Base-by-base conservation (phyloP, 345 rosid genomes). In the Bruguiera parviflora region DNA sequence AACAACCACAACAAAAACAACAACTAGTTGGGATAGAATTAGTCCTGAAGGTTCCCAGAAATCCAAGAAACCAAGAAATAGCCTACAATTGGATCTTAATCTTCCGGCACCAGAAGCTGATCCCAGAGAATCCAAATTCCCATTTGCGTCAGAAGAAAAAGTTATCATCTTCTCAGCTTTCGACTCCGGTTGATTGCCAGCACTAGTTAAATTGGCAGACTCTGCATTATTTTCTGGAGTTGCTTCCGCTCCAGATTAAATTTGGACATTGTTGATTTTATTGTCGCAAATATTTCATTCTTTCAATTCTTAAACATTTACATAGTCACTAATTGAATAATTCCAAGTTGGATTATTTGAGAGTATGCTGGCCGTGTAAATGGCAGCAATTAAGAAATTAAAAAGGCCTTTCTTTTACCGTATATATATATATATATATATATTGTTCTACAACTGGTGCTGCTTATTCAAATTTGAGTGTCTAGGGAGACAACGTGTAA, bases 131-230 rank as follows among this genome's bases (percentile, higher is more conserved):
- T 28, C 69, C 6, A 63, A 71, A 31, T 63, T 64, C 62, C 75
- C 62, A 5, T 66, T 76, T 49, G 53, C 63, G 9, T 43, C 79
- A 6, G 70, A 60, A 20, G 71, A 85, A 32, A 88, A 83, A 66
- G 80, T 81, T 59, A 78, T 87, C 39, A 82, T 85, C 55, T 88
- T 88, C 82, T 73, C 89, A 25, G 70, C 85, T 6, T 33, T 80
- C 88, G 67, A 43, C 70, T 66, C 55, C 71, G 55, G 76, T 76
- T 27, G 76, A 76, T 71, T 76, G 76, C 62, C 80, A 76, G 67
- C 63, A 67, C 65, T 76, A 58, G 66, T 53, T 33, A 57, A 27
- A 53, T 4, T 19, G 64, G n/a, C 47, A 6, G 22, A 3, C 22
- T 7, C 46, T 24, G 7, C 13, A n/a, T 16, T 64, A 24, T 21